phyloP scores from a whole-genome alignment of 2,329 filamentous ascomycete species.

The Raffaelea albimanens region DNA sequence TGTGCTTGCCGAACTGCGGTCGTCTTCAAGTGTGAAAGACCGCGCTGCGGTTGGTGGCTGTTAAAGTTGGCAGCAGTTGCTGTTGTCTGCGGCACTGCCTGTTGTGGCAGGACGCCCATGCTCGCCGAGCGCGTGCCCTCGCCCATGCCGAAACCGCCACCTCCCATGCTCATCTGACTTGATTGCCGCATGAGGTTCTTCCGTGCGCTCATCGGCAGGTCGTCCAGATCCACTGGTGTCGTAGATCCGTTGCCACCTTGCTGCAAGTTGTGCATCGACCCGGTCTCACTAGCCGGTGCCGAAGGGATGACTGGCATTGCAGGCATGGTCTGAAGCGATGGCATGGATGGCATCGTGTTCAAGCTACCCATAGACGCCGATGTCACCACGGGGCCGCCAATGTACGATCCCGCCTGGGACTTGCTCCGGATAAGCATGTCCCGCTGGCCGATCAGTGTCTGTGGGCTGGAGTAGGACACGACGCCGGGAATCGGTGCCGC shows the following conservation, averaged over 20 bases:
- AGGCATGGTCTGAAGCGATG: constrained; percentile 12
- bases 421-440: constrained; percentile 45
- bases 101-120: background rate
- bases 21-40: constrained; percentile 27
- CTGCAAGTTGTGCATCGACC: constrained; percentile 3
- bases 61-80: constrained; percentile 33
- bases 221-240: constrained; percentile 42
- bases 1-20: constrained; percentile 43
- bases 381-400: constrained; percentile 14
- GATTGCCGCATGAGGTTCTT: constrained; percentile 49
- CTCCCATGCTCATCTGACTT: constrained; percentile 26
- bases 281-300: constrained; percentile 3
- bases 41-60: constrained; percentile 45
- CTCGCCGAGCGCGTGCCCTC: background rate
- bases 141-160: background rate
- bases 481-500: constrained; percentile 31
- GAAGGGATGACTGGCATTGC: constrained; percentile 22
- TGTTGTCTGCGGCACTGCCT: constrained; percentile 8
- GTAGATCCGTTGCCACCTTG: background rate
- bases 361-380: constrained; percentile 9
- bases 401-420: constrained; percentile 30
- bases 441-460: constrained; percentile 47
- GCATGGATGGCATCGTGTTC: background rate
- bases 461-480: constrained; percentile 40
- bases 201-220: constrained; percentile 63